Percentiles rank a stretch among this genome's conserved stretches.
phyloP scores from a whole-genome alignment of 2,329 filamentous ascomycete genomes.

The Epichloe bromicola region DNA sequence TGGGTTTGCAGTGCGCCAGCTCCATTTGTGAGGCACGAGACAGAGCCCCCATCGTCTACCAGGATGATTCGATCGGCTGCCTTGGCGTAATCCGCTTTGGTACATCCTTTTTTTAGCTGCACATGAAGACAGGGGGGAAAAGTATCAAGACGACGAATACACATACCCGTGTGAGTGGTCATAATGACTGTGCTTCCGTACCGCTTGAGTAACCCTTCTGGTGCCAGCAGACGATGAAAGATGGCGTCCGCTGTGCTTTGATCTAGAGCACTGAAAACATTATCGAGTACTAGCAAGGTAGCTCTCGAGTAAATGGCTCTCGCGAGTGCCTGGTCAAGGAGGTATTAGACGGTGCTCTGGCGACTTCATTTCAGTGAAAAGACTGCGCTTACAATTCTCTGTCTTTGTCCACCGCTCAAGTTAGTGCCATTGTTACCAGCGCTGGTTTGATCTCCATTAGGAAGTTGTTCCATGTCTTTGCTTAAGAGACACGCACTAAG shows the following conservation, averaged over 20 bases:
- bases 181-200: constrained; percentile 3
- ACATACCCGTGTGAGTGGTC: constrained; percentile 4
- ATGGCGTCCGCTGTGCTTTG: constrained; percentile 1
- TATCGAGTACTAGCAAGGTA: background rate
- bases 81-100: background rate
- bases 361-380: background rate
- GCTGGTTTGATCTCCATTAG: constrained; percentile 17
- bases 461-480: constrained; percentile 15
- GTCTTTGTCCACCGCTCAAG: constrained; percentile 25
- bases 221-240: constrained; percentile 2
- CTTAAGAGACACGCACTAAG: constrained; percentile 10
- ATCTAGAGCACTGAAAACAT: constrained; percentile 4
- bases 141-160: too few relatives aligned
- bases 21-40: background rate
- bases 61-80: background rate
- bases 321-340: constrained; percentile 19
- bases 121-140: background rate
- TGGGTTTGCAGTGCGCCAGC: background rate
- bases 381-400: constrained; percentile 16
- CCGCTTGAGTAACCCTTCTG: background rate
- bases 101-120: background rate
- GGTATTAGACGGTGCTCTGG: background rate
- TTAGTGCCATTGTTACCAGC: constrained; percentile 23
- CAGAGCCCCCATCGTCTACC: background rate
- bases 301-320: constrained; percentile 26